Evolutionary conservation across 2,329 filamentous ascomycete species (phyloP).

Genomic region (Aspergillus sp.): DNA sequence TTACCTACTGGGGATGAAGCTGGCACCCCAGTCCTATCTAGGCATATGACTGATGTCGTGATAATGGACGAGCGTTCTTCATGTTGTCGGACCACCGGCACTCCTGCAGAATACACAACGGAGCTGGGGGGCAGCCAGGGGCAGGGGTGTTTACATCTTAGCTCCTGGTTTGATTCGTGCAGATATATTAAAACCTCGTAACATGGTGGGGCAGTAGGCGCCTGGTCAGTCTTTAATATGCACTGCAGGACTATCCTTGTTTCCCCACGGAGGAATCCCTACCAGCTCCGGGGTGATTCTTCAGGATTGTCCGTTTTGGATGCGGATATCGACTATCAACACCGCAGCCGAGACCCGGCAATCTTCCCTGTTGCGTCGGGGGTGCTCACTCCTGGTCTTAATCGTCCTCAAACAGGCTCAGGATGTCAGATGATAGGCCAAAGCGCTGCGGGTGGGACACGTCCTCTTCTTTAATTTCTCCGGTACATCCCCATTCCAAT

Average conservation of each 20-base stretch:
- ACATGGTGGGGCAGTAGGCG: neutral
- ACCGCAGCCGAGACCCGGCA: too few species aligned
- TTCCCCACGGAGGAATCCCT: slow-evolving; percentile 1
- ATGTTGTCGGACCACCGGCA: neutral
- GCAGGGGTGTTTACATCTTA: neutral
- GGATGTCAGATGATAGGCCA: too few species aligned
- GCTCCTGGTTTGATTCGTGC: neutral
- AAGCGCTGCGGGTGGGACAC: too few species aligned
- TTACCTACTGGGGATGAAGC: too few species aligned
- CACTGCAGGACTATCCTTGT: neutral
- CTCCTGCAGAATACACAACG: neutral
- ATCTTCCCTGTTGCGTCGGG: too few species aligned
- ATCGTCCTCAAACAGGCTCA: too few species aligned
- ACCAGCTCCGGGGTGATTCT: neutral
- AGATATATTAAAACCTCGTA: neutral
- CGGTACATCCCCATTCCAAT: too few species aligned
- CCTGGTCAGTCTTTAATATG: neutral
- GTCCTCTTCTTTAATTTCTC: too few species aligned
- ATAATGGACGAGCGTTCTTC: too few species aligned
- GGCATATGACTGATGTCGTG: too few species aligned
- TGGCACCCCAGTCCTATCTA: too few species aligned
- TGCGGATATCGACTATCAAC: neutral
- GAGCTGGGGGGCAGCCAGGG: neutral
- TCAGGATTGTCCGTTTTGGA: neutral
- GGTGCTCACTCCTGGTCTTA: too few species aligned